These are phyloP conservation scores for Zhuliangozyma parablackwelliae DNA, from an alignment of 1,139 yeast species.

Conservation along the genomic window DNA sequence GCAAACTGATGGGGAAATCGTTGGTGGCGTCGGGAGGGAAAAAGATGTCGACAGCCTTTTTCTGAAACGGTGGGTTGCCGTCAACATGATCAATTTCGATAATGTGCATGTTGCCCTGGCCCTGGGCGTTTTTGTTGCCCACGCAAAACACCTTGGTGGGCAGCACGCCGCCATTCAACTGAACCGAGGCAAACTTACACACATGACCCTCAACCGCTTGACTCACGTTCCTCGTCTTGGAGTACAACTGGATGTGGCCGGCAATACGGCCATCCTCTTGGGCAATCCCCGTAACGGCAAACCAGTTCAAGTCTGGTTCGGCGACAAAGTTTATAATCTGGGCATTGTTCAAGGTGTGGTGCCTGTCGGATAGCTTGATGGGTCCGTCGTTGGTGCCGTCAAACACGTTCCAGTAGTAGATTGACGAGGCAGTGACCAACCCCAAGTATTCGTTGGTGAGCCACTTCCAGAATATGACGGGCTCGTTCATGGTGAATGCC, in stretches of 20 bases:
- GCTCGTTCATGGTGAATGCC: constrained; percentile 81
- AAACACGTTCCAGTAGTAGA: constrained; percentile 79
- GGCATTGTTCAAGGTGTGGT: constrained; percentile 69
- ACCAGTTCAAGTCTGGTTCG: constrained; percentile 83
- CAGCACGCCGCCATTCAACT: constrained; percentile 65
- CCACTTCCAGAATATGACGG: constrained; percentile 97
- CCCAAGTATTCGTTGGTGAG: constrained; percentile 70
- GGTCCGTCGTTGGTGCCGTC: constrained; percentile 83
- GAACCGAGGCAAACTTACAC: constrained; percentile 76
- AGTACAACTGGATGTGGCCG: constrained; percentile 91
- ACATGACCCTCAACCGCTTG: constrained; percentile 99
- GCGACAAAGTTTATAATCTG: constrained; percentile 91
- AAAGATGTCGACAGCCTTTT: constrained; percentile 88
- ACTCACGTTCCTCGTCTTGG: constrained; percentile 83
- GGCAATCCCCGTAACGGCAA: constrained; percentile 90
- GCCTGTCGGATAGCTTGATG: constrained; percentile 74
- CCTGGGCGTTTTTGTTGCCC: constrained; percentile 80
- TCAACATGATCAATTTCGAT: constrained; percentile 95
- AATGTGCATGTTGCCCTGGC: constrained; percentile 84
- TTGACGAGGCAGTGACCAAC: constrained; percentile 70
- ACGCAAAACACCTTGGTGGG: constrained; percentile 90
- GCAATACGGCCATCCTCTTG: constrained; percentile 94
- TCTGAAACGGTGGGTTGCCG: constrained; percentile 78
- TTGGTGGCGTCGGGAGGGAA: constrained; percentile 96
- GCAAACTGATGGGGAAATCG: constrained; percentile 95